Conservation (phyloP, 306 rosid species). For the Corylus heterophylla region DNA sequence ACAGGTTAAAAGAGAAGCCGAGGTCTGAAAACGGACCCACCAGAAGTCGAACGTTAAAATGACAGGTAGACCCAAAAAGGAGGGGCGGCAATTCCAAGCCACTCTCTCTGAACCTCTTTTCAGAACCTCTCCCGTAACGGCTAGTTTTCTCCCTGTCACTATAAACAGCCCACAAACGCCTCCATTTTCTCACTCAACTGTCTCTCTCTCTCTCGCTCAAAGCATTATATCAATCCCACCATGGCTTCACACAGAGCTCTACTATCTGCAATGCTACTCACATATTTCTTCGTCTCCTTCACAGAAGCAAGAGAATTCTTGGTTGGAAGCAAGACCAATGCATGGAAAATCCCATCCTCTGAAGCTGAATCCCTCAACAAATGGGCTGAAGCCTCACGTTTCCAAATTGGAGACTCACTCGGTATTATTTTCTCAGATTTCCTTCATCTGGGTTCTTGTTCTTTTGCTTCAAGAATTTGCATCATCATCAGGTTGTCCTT, state of each 20-base stretch:
- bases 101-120: not conserved
- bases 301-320: slow-evolving; percentile 23
- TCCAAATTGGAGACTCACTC: slow-evolving; percentile 34
- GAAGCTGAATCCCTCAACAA: slow-evolving; percentile 21
- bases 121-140: not conserved
- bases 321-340: slow-evolving; percentile 27
- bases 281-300: not conserved
- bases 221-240: not conserved
- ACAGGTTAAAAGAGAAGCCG: not conserved
- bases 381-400: slow-evolving; percentile 36
- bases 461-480: not conserved
- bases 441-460: not conserved
- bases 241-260: slow-evolving; percentile 2
- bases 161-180: slow-evolving; percentile 2
- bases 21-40: not conserved
- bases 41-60: not conserved
- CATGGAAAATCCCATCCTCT: slow-evolving; percentile 38
- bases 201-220: slow-evolving; percentile 10
- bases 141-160: not conserved
- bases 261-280: not conserved
- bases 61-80: not conserved
- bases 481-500: not conserved
- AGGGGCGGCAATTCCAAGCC: not conserved
- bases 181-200: not conserved
- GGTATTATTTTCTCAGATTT: not conserved